Evolutionary conservation across 768 basidiomycete species (phyloP).

Genomic region (Pleurotus citrinopileatus): DNA sequence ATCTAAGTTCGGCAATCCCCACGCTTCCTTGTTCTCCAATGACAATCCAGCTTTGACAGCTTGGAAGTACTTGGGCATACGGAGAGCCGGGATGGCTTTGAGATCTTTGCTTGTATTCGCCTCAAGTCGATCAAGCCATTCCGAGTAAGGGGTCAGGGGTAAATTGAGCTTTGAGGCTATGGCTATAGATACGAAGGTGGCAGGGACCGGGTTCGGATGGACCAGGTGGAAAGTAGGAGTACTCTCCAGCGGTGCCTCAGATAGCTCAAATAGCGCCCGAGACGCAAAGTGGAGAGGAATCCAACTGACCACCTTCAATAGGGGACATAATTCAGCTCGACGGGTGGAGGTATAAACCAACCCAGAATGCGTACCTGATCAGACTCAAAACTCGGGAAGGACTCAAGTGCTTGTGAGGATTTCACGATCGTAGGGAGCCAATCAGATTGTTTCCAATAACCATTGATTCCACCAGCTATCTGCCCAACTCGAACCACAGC

Average conservation of each 20-base stretch:
- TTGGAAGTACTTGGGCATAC: too few species aligned
- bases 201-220: conserved; percentile 17
- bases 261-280: conserved; percentile 17
- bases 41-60: too few species aligned
- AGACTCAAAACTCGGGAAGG: conserved; percentile 24
- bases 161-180: conserved; percentile 13
- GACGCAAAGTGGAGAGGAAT: conserved; percentile 22
- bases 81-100: too few species aligned
- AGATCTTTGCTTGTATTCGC: too few species aligned
- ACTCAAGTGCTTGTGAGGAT: conserved; percentile 26
- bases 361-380: conserved; percentile 15
- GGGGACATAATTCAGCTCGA: not conserved
- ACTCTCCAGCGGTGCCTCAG: conserved; percentile 10
- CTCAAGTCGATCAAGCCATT: too few species aligned
- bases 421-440: conserved; percentile 35
- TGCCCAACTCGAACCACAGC: conserved; percentile 34
- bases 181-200: conserved; percentile 10
- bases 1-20: too few species aligned
- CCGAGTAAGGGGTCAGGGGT: conserved; percentile 16
- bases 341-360: not conserved
- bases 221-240: conserved; percentile 13
- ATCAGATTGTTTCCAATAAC: conserved; percentile 32
- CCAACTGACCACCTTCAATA: conserved; percentile 18
- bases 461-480: conserved; percentile 30
- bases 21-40: too few species aligned